phyloP scores from a whole-genome alignment of 2,329 filamentous ascomycete genomes.

The Golovinomyces cichoracearum region DNA sequence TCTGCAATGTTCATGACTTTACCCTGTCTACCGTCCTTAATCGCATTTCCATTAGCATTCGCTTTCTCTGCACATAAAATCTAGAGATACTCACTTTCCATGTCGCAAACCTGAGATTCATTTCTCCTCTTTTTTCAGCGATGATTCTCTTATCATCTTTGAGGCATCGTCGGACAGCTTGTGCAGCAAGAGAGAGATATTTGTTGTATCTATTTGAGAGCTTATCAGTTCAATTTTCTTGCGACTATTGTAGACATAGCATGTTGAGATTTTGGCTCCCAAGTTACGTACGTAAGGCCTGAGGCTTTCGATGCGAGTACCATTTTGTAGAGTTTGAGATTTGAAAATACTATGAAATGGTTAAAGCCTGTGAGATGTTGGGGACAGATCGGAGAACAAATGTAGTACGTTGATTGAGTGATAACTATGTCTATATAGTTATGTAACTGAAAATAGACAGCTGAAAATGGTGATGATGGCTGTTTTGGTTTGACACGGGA shows the following conservation, averaged over 20 bases:
- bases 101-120: slow-evolving; percentile 73
- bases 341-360: not conserved
- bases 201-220: slow-evolving; percentile 74
- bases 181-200: slow-evolving; percentile 86
- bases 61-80: not conserved
- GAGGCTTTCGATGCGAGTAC: slow-evolving; percentile 95
- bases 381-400: too few relatives aligned
- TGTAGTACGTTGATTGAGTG: too few relatives aligned
- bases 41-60: not conserved
- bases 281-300: slow-evolving; percentile 36
- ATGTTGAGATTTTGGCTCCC: not conserved
- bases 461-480: too few relatives aligned
- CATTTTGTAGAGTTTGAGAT: slow-evolving; percentile 27
- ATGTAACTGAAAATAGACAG: too few relatives aligned
- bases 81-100: slow-evolving; percentile 53
- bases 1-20: slow-evolving; percentile 47
- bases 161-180: slow-evolving; percentile 82
- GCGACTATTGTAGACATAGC: not conserved
- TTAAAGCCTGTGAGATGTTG: too few relatives aligned
- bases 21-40: slow-evolving; percentile 85
- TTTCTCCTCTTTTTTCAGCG: slow-evolving; percentile 73
- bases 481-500: too few relatives aligned
- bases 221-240: slow-evolving; percentile 10
- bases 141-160: slow-evolving; percentile 78
- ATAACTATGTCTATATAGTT: too few relatives aligned